Evolutionary conservation across 331 rosid species (phyloP), one percentile per base, ranked within the genome.

Genomic region (Malus hybrid): DNA sequence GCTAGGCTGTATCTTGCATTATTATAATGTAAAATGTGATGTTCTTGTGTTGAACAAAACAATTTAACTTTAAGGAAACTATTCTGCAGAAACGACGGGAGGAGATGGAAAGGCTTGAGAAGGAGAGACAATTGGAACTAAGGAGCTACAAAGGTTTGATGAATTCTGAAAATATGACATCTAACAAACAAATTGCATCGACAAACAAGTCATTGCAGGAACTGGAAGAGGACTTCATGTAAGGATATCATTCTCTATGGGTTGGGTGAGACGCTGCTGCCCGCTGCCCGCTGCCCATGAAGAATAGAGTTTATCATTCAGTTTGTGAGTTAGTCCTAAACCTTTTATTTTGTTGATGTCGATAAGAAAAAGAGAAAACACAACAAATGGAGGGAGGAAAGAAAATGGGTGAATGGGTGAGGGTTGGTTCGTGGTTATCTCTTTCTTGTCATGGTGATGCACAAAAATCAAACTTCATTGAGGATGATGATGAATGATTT

Each of bases 161-260:
- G 97, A 91, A 88, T 20, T 83, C 96, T 6, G 97, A 90, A 68
- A 93, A 93, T 24, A 93, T 93, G 97, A 91, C 97, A 75, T 94
- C 97, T 13, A 94, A 94, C 89, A 94, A 94, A 77, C 85, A 90
- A 69, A 83, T 90, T 76, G 98, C 89, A 14, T 84, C 93, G 6
- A 81, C 89, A 64, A 90, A 84, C 90, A 94, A 91, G 85, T 88
- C 98, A n/a, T 67, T 94, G 86, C 97, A 94, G 82, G 98, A 91
- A 84, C 80, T 94, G 81, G 98, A 94, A 84, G 97, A 94, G 2
- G 98, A 94, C 80, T 94, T 94, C 86, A 91, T 94, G 96, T 94
- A 80, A 91, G 79, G 81, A 67, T 67, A 48, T n/a, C 59, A 15
- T 39, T 57, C 42, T 34, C 57, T n/a, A 14, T 33, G 22, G 48